These are phyloP conservation scores for Lactarius sanguifluus DNA, from an alignment of 768 basidiomycete genomes.

Conservation along the genomic window DNA sequence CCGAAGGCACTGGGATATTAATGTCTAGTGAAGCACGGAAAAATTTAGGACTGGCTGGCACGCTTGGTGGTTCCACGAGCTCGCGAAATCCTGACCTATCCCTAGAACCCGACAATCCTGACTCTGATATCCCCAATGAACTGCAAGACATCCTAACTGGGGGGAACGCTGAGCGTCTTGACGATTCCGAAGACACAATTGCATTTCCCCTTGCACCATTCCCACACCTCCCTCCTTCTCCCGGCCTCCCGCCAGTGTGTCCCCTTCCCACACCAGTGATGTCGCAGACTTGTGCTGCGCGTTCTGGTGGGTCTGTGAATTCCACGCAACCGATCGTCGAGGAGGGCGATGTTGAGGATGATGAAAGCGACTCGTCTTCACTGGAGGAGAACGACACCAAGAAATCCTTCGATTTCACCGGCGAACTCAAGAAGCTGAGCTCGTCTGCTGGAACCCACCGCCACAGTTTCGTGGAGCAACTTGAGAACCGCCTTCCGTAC, in stretches of 20 bases:
- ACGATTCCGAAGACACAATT: slow-evolving; percentile 42
- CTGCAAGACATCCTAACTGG: slow-evolving; percentile 59
- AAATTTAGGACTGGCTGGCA: slow-evolving; percentile 62
- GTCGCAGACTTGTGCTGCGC: slow-evolving; percentile 7
- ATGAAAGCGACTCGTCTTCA: slow-evolving; percentile 42
- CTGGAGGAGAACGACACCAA: slow-evolving; percentile 66
- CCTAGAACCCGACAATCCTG: slow-evolving; percentile 58
- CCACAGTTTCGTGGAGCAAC: slow-evolving; percentile 74
- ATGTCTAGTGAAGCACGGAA: slow-evolving; percentile 53
- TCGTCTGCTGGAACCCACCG: slow-evolving; percentile 69
- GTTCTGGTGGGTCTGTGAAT: slow-evolving; percentile 41
- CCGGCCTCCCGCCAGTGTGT: slow-evolving; percentile 45
- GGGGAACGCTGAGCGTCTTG: slow-evolving; percentile 36
- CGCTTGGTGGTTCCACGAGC: slow-evolving; percentile 60
- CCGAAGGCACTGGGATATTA: slow-evolving; percentile 33
- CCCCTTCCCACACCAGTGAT: slow-evolving; percentile 39
- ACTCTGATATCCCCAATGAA: slow-evolving; percentile 83
- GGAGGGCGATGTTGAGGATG: slow-evolving; percentile 41
- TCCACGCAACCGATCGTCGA: slow-evolving; percentile 48
- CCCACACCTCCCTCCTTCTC: slow-evolving; percentile 36
- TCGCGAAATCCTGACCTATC: slow-evolving; percentile 46
- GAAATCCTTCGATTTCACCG: slow-evolving; percentile 83
- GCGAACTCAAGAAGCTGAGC: slow-evolving; percentile 67
- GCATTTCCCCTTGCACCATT: slow-evolving; percentile 31
- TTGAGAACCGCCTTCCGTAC: slow-evolving; percentile 77